Conservation (phyloP, 2,329 filamentous ascomycete genomes). For the Beauveria caledonica region DNA sequence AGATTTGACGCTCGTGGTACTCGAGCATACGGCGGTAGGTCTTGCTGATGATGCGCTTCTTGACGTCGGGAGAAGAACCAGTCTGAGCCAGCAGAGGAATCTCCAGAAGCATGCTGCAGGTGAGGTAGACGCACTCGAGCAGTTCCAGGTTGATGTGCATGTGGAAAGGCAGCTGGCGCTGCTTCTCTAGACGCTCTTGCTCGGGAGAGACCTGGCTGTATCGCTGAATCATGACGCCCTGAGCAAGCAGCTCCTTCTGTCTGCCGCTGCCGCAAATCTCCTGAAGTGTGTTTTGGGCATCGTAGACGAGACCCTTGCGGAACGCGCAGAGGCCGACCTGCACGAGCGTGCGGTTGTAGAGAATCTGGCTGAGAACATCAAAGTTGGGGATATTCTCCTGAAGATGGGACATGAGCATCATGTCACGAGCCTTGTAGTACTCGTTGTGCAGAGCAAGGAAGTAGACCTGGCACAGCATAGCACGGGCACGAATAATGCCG, state of each 20-base stretch:
- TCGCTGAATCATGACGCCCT: conserved; percentile 96
- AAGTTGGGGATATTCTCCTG: conserved; percentile 97
- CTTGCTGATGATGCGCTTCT: conserved; percentile 98
- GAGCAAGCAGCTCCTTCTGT: conserved; percentile 94
- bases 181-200: conserved; percentile 93
- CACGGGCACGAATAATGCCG: conserved; percentile 89
- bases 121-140: conserved; percentile 95
- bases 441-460: conserved; percentile 95
- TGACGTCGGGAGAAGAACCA: conserved; percentile 91
- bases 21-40: conserved; percentile 98
- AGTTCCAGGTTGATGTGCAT: conserved; percentile 99
- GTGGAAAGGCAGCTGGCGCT: conserved; percentile 97
- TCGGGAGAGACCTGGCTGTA: conserved; percentile 95
- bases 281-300: conserved; percentile 93
- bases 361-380: conserved; percentile 92
- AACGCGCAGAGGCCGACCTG: conserved; percentile 98
- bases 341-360: conserved; percentile 96
- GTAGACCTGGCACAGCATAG: conserved; percentile 98
- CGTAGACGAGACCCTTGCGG: conserved; percentile 92
- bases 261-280: conserved; percentile 96
- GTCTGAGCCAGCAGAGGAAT: conserved; percentile 95
- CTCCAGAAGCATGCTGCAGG: conserved; percentile 98
- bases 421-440: conserved; percentile 95
- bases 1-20: conserved; percentile 98
- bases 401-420: conserved; percentile 99